Base-by-base conservation (phyloP, 78 protist genomes). In the Dictyostelium capitatum region DNA sequence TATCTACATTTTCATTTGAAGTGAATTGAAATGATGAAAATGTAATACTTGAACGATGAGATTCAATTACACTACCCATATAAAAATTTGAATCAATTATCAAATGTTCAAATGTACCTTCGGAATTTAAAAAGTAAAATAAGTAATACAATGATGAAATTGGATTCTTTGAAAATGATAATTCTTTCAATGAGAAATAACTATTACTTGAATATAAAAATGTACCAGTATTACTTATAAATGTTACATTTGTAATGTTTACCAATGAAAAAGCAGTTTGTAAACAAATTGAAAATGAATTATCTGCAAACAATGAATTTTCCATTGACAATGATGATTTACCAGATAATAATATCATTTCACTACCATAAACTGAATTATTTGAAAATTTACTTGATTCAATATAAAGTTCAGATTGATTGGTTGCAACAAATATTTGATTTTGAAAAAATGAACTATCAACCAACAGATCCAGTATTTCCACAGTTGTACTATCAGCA, bases 71-170 rank as follows among this genome's bases (percentile, higher is more conserved):
- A 32, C 74, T 65, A 0, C 74, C 74, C 74, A 65, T 65, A 30
- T 28, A 65, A 65, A 28, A 65, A 32, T 65, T 65, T 65, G 74
- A 65, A 65, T 65, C 74, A 4, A 65, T 65, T 12, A 19, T 65
- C 4, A 65, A 30, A 4, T 65, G 17, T 30, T 65, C n/a, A 15
- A 65, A 65, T 12, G 48, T 65, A 25, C 46, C 47, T 0, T 12
- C 9, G 3, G 74, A 30, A 65, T 65, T 65, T 30, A 20, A 14
- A 32, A 65, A 30, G 30, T 30, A 65, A 32, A 65, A 30, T 32
- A 65, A 32, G 30, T 65, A 65, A 32, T 30, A 30, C 0, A 65
- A 2, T 0, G 74, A 65, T 4, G 74, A 65, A 46, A 65, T 30
- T 65, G 74, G 74, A 30, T 65, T 65, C 48, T 30, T 65, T 65